phyloP scores from a whole-genome alignment of 495 filamentous ascomycete genomes.

The Neurospora sp. region DNA sequence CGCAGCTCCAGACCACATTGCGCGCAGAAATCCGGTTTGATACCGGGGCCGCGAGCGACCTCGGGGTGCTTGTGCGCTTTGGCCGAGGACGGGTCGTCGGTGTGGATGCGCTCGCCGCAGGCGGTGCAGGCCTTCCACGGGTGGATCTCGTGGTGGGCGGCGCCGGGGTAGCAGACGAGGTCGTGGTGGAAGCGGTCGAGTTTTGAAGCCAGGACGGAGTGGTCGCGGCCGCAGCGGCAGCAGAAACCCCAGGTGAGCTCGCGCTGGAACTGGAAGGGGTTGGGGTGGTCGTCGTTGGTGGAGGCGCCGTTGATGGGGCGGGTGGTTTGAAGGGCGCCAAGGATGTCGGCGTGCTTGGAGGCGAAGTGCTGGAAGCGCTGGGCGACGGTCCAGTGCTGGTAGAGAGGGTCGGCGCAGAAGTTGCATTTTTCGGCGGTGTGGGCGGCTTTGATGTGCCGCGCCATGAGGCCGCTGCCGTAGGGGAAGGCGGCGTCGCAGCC shows the following conservation, averaged over 20 bases:
- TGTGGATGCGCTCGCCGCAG: slow-evolving; percentile 3
- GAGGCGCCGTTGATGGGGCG: not conserved
- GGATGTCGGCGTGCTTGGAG: slow-evolving; percentile 4
- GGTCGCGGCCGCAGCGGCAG: slow-evolving; percentile 18
- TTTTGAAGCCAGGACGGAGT: slow-evolving; percentile 1
- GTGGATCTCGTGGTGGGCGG: not conserved
- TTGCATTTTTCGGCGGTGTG: slow-evolving; percentile 19
- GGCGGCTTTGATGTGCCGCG: slow-evolving; percentile 20
- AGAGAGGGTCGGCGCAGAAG: slow-evolving; percentile 20
- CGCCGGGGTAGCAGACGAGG: slow-evolving; percentile 11
- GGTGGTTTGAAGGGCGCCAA: not conserved
- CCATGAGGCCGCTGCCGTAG: slow-evolving; percentile 12
- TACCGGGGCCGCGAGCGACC: not conserved
- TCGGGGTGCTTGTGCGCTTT: not conserved
- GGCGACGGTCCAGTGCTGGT: slow-evolving; percentile 13
- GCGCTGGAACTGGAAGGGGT: not conserved
- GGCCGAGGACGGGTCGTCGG: not conserved
- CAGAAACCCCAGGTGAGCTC: slow-evolving; percentile 11
- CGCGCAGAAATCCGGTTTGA: slow-evolving; percentile 2
- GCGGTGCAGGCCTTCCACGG: not conserved
- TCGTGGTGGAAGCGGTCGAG: slow-evolving; percentile 18
- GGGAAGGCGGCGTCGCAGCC: slow-evolving; percentile 21
- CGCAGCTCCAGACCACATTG: slow-evolving; percentile 6
- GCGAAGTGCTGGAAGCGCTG: slow-evolving; percentile 10
- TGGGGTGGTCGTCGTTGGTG: not conserved